phyloP scores from a whole-genome alignment of 345 rosid genomes.

The Eucalyptus pauciflora region DNA sequence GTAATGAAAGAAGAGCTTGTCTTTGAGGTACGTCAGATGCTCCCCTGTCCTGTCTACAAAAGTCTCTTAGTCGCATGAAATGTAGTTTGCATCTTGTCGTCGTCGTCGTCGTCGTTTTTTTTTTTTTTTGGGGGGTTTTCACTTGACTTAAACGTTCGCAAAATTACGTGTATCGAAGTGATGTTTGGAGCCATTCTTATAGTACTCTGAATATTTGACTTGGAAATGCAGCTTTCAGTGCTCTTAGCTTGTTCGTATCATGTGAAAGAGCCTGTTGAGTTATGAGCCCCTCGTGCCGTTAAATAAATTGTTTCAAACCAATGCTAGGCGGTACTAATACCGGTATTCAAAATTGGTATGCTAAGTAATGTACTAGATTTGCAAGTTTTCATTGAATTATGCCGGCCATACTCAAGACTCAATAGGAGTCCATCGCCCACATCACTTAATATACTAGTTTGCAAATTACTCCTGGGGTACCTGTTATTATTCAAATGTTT shows the following conservation, averaged over 20 bases:
- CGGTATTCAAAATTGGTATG: background rate
- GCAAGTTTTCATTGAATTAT: too few relatives aligned
- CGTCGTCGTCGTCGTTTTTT: too few relatives aligned
- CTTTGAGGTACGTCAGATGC: slow-evolving; percentile 39
- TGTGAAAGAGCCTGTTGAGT: background rate
- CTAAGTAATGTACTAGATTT: background rate
- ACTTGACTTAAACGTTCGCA: background rate
- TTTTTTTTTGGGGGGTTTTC: background rate
- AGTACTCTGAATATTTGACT: background rate
- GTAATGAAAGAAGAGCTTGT: slow-evolving; percentile 67
- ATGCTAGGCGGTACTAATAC: background rate
- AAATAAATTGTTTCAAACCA: background rate
- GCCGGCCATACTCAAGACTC: background rate
- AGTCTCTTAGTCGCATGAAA: background rate
- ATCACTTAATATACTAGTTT: background rate
- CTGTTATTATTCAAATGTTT: background rate
- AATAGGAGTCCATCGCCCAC: background rate
- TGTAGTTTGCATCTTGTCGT: background rate
- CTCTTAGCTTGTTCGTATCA: background rate
- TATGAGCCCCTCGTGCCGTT: background rate
- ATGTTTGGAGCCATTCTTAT: background rate
- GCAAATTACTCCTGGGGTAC: background rate
- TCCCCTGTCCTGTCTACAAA: background rate
- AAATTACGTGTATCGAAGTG: background rate
- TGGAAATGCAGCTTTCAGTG: background rate